Percentiles rank a stretch among this genome's conserved stretches.
Conservation (phyloP, 805 yeast genomes). For the Candida tammaniensis region DNA sequence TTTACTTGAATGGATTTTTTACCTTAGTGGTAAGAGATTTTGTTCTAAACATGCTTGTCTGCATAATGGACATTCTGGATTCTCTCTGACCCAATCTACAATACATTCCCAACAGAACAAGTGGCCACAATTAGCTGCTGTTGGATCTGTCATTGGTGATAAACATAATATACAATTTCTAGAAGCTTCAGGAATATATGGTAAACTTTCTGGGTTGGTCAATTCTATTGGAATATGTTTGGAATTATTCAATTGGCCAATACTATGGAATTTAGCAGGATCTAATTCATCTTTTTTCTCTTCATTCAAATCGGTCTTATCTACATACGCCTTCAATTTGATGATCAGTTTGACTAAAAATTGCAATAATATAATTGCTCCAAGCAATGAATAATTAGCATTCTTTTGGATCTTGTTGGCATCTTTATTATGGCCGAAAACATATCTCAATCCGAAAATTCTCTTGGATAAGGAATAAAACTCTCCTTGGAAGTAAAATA, state of each 20-base stretch:
- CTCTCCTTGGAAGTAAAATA: conserved; percentile 79
- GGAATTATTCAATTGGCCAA: conserved; percentile 7
- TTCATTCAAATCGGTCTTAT: conserved; percentile 14
- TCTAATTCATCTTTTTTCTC: conserved; percentile 12
- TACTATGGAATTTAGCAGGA: conserved; percentile 7
- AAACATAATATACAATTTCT: conserved; percentile 84
- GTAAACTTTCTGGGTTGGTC: conserved; percentile 52
- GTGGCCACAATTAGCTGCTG: conserved; percentile 90
- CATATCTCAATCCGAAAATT: conserved; percentile 76
- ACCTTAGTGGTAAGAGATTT: conserved; percentile 57
- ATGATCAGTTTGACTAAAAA: conserved; percentile 42
- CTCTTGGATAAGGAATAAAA: conserved; percentile 80
- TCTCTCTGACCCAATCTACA: conserved; percentile 83
- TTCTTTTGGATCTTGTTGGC: conserved; percentile 32
- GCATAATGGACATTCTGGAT: conserved; percentile 89
- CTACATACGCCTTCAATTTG: conserved; percentile 25
- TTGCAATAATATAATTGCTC: conserved; percentile 57
- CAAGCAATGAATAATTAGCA: conserved; percentile 77
- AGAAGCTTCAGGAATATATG: conserved; percentile 67
- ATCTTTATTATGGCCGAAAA: conserved; percentile 60
- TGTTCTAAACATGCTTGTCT: conserved; percentile 66
- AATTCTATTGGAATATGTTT: conserved; percentile 43
- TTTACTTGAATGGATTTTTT: no score
- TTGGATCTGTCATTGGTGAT: conserved; percentile 74
- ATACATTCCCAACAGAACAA: conserved; percentile 91